Evolutionary conservation across 2,329 filamentous ascomycete genomes (phyloP).

Genomic region (Mycosphaerella arachidis): DNA sequence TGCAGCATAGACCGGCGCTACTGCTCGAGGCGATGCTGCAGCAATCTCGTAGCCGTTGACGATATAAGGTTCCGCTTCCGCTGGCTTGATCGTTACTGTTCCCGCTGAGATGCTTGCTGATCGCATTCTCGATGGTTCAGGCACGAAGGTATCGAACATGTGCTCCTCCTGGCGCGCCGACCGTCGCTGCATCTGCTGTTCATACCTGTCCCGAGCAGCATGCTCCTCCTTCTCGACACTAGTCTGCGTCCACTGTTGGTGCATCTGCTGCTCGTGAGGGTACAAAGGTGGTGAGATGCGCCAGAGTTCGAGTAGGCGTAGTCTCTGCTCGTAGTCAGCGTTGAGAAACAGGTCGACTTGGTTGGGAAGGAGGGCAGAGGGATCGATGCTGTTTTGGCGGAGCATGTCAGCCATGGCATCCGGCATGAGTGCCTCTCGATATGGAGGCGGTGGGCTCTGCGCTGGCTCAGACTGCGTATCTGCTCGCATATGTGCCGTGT

Average conservation of each 20-base stretch:
- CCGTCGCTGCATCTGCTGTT: conserved; percentile 27
- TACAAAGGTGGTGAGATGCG: conserved; percentile 68
- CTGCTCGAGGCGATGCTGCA: conserved; percentile 53
- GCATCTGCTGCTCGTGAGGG: conserved; percentile 34
- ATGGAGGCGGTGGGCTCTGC: conserved; percentile 30
- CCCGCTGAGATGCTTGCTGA: conserved; percentile 26
- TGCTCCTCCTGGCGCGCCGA: conserved; percentile 18
- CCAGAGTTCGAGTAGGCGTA: conserved; percentile 79
- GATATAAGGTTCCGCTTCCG: conserved; percentile 74
- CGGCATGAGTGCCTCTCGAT: conserved; percentile 27
- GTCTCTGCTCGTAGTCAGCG: conserved; percentile 66
- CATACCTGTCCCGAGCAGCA: conserved; percentile 56
- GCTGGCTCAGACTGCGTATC: conserved; percentile 36
- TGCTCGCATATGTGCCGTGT: conserved; percentile 59
- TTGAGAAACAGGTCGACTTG: conserved; percentile 76
- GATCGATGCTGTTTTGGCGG: conserved; percentile 64
- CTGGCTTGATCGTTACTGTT: conserved; percentile 16
- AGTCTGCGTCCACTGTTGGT: conserved; percentile 55
- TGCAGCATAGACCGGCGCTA: conserved; percentile 65
- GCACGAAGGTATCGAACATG: conserved; percentile 25
- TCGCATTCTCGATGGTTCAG: conserved; percentile 27
- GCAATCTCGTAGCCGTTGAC: conserved; percentile 67
- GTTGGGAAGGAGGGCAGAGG: conserved; percentile 62
- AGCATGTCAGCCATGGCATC: conserved; percentile 45
- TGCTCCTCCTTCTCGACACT: conserved; percentile 53